Percentiles rank a stretch among this genome's conserved stretches.
These are phyloP conservation scores for Benincasa hispida DNA, from an alignment of 306 rosid species.

Conservation along the genomic window DNA sequence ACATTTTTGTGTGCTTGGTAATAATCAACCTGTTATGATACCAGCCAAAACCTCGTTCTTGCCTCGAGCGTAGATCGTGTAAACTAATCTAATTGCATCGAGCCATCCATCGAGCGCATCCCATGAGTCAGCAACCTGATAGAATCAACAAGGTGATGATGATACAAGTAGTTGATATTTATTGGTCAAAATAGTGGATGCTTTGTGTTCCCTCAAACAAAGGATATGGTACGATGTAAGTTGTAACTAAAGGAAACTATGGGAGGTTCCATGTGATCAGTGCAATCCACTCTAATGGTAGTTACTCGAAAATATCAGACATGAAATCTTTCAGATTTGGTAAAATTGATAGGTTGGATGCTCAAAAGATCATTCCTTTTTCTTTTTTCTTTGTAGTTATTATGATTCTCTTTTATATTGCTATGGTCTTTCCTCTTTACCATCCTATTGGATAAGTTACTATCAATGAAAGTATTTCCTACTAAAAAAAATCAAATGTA, in stretches of 20 bases:
- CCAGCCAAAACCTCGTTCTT: slow-evolving; percentile 90
- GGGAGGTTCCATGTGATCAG: not conserved
- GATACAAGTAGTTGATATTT: not conserved
- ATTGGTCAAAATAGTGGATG: not conserved
- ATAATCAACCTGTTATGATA: slow-evolving; percentile 55
- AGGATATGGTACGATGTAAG: not conserved
- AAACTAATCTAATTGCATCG: slow-evolving; percentile 88
- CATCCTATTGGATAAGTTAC: not conserved
- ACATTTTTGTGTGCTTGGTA: not conserved
- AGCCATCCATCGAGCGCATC: slow-evolving; percentile 96
- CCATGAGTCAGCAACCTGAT: slow-evolving; percentile 91
- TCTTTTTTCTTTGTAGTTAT: not conserved
- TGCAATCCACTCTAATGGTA: not conserved
- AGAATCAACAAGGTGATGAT: slow-evolving; percentile 12
- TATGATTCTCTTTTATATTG: not conserved
- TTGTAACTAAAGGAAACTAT: not conserved
- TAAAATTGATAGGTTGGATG: not conserved
- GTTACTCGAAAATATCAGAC: not conserved
- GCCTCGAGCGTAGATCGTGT: slow-evolving; percentile 83
- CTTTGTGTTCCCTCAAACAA: not conserved
- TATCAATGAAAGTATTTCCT: not conserved
- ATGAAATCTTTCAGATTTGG: not conserved
- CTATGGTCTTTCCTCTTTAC: not conserved
- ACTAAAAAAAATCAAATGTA: not conserved
- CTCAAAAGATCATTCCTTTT: not conserved